Conservation (phyloP, 2,329 filamentous ascomycete genomes). For the Ceratocystis variospora region DNA sequence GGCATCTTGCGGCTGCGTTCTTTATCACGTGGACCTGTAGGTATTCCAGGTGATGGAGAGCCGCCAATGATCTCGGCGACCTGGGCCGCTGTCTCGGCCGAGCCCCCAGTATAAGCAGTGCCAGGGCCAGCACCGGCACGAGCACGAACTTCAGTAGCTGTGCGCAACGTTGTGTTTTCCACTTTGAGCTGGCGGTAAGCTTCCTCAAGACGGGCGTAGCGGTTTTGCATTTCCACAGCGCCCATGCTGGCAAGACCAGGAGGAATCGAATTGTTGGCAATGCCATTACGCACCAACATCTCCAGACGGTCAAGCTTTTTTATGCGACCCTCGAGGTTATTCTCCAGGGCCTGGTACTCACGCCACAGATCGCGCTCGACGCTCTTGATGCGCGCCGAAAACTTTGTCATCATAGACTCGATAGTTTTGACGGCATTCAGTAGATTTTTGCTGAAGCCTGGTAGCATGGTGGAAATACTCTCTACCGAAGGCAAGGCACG, state of each 20-base stretch:
- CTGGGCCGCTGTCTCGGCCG: conserved; percentile 25
- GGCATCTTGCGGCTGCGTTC: conserved; percentile 26
- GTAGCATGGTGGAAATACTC: conserved; percentile 70
- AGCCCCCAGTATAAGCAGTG: conserved; percentile 25
- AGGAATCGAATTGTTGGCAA: conserved; percentile 37
- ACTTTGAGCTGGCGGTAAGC: conserved; percentile 50
- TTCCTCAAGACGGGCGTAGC: conserved; percentile 44
- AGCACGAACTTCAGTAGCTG: conserved; percentile 45
- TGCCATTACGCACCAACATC: conserved; percentile 54
- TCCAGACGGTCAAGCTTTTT: conserved; percentile 85
- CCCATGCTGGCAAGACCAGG: conserved; percentile 21
- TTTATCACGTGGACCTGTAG: conserved; percentile 39
- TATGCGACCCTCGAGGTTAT: conserved; percentile 60
- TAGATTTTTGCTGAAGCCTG: conserved; percentile 81
- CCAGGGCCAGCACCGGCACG: conserved; percentile 35
- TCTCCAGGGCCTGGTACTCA: conserved; percentile 78
- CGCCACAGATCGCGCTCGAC: conserved; percentile 86
- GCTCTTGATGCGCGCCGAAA: conserved; percentile 63
- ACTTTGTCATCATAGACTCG: conserved; percentile 63
- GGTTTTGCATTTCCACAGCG: conserved; percentile 31
- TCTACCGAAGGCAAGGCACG: conserved; percentile 71
- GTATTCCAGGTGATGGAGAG: conserved; percentile 41
- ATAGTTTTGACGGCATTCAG: conserved; percentile 75
- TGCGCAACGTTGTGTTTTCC: conserved; percentile 55
- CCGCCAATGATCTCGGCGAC: conserved; percentile 23